Percentiles rank a stretch among this genome's conserved stretches.
Evolutionary conservation across 2,329 filamentous ascomycete species (phyloP).

Genomic region (Xylariaceae sp.): DNA sequence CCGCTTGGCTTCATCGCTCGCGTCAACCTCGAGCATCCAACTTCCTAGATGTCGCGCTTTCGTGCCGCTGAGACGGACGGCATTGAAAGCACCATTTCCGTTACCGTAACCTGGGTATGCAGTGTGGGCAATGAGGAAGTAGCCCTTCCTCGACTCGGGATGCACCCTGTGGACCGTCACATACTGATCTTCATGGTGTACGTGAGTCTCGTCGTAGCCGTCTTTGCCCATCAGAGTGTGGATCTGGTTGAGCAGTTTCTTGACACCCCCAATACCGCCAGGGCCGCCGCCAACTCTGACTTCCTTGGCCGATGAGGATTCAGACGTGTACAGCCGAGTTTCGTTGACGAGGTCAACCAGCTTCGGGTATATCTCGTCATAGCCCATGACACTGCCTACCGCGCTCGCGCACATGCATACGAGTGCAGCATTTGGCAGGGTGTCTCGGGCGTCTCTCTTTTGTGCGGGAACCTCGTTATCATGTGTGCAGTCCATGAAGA

Average conservation of each 20-base stretch:
- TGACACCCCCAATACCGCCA: conserved; percentile 81
- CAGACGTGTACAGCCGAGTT: conserved; percentile 72
- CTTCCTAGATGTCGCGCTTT: conserved; percentile 79
- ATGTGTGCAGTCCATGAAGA: conserved; percentile 99
- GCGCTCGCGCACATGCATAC: conserved; percentile 95
- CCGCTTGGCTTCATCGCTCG: conserved; percentile 60
- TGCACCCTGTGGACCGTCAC: conserved; percentile 95
- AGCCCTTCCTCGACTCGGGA: conserved; percentile 83
- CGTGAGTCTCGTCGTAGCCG: conserved; percentile 88
- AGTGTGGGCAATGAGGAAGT: conserved; percentile 93
- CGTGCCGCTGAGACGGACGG: conserved; percentile 76
- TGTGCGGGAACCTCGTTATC: conserved; percentile 96
- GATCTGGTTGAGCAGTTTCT: conserved; percentile 89
- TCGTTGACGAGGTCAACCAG: conserved; percentile 92
- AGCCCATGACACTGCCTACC: conserved; percentile 94
- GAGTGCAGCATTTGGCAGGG: conserved; percentile 84
- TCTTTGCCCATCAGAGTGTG: conserved; percentile 95
- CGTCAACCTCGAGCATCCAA: conserved; percentile 87
- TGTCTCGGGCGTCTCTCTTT: conserved; percentile 89
- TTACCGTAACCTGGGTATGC: conserved; percentile 88
- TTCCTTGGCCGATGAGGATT: conserved; percentile 54
- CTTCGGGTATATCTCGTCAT: conserved; percentile 91
- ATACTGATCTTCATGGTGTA: conserved; percentile 94
- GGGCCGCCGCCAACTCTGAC: conserved; percentile 63
- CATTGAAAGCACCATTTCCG: conserved; percentile 70